Percentiles rank a stretch among this genome's conserved stretches.
Evolutionary conservation across 1,284 basidiomycete species (phyloP).

Genomic region (Rhodotorula mucilaginosa): DNA sequence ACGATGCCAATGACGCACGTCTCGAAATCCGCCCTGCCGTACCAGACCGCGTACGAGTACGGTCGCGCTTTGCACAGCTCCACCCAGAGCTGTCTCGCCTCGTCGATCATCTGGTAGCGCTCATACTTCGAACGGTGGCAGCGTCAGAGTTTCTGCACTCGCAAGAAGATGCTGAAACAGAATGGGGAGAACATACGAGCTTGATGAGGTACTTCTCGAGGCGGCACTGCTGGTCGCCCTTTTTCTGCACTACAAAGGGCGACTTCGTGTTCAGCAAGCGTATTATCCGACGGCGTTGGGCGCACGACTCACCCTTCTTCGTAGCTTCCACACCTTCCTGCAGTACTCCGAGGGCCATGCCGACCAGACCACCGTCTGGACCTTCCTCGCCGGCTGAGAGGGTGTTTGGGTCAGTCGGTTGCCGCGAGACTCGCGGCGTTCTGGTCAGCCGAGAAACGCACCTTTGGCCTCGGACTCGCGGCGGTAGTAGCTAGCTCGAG

Average conservation of each 20-base stretch:
- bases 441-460: not conserved
- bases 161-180: constrained; percentile 47
- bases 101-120: constrained; percentile 40
- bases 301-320: constrained; percentile 48
- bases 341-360: constrained; percentile 34
- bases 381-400: constrained; percentile 13
- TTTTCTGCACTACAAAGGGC: constrained; percentile 21
- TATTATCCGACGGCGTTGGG: rapidly evolving
- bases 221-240: constrained; percentile 63
- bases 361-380: constrained; percentile 24
- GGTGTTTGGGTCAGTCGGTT: not conserved
- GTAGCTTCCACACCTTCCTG: constrained; percentile 45
- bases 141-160: not conserved
- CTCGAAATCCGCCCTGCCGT: constrained; percentile 48
- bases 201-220: constrained; percentile 76
- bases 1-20: constrained; percentile 50
- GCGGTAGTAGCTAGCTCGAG: constrained; percentile 58
- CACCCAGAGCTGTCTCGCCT: constrained; percentile 44
- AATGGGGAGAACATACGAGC: constrained; percentile 57
- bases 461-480: constrained; percentile 28
- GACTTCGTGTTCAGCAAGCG: not conserved
- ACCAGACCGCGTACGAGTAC: constrained; percentile 40
- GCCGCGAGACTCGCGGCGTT: not conserved
- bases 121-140: constrained; percentile 40
- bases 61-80: constrained; percentile 38